Conservation (phyloP, 2,329 filamentous ascomycete species). For the Rhynchosporium agropyri region DNA sequence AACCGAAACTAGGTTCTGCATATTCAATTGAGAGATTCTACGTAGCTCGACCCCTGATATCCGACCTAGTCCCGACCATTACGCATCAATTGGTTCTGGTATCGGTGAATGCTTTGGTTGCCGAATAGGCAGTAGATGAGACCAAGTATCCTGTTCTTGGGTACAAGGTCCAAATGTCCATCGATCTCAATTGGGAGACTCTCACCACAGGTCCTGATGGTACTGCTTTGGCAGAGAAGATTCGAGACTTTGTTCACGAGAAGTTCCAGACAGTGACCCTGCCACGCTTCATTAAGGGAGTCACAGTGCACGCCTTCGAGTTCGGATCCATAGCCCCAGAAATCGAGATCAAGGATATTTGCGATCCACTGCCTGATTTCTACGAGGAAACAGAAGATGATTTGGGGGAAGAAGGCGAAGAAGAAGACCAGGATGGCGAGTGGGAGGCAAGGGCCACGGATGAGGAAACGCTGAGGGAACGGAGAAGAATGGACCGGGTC, state of each 20-base stretch:
- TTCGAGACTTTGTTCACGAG: slow-evolving; percentile 91
- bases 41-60: neutral
- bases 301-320: slow-evolving; percentile 90
- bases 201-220: slow-evolving; percentile 90
- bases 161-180: slow-evolving; percentile 68
- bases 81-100: neutral
- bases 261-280: slow-evolving; percentile 92
- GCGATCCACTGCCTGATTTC: slow-evolving; percentile 92
- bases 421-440: slow-evolving; percentile 49
- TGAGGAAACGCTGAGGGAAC: slow-evolving; percentile 41
- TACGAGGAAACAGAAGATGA: slow-evolving; percentile 81
- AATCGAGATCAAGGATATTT: slow-evolving; percentile 94
- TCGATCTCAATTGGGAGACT: slow-evolving; percentile 95
- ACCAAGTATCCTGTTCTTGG: neutral
- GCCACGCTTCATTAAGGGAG: slow-evolving; percentile 94
- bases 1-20: neutral
- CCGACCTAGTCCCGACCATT: neutral
- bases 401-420: slow-evolving; percentile 57
- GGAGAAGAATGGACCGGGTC: slow-evolving; percentile 43
- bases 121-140: neutral
- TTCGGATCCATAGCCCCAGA: slow-evolving; percentile 83
- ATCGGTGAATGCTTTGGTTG: neutral
- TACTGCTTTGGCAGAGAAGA: slow-evolving; percentile 77
- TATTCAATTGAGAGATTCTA: neutral
- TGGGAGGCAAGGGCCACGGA: slow-evolving; percentile 30